Percentiles rank a stretch among this genome's conserved stretches.
These are phyloP conservation scores for Apiospora hydei DNA, from an alignment of 2,329 filamentous ascomycete species.

Conservation along the genomic window DNA sequence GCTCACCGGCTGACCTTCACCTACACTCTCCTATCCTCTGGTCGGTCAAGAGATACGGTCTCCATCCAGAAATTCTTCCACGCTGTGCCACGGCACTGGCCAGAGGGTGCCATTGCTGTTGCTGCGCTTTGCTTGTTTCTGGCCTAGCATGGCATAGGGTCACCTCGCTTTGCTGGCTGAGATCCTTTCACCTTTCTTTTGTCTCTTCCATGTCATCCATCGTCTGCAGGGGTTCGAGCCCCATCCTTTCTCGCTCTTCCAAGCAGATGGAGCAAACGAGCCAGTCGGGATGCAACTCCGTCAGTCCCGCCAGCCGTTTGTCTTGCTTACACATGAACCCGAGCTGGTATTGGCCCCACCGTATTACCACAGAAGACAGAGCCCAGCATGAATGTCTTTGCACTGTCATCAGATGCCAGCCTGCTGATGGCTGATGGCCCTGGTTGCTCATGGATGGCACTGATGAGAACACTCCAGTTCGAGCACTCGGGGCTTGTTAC, in stretches of 20 bases:
- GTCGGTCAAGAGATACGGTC: conserved; percentile 16
- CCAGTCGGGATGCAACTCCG: conserved; percentile 15
- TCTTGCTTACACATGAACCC: conserved; percentile 1
- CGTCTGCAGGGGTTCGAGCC: conserved; percentile 5
- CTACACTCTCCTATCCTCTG: conserved; percentile 2
- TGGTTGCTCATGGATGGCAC: not conserved
- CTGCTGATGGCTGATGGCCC: not conserved
- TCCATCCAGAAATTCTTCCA: conserved; percentile 4
- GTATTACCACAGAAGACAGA: not conserved
- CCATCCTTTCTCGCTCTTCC: not conserved
- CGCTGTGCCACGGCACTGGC: conserved; percentile 15
- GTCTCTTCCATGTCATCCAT: conserved; percentile 11
- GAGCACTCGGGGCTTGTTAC: not conserved
- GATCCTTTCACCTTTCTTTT: not conserved
- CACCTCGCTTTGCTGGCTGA: conserved; percentile 11
- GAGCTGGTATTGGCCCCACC: conserved; percentile 4
- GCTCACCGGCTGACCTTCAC: not conserved
- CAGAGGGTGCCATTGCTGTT: not conserved
- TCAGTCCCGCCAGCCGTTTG: conserved; percentile 18
- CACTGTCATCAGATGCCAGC: not conserved
- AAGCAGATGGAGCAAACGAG: conserved; percentile 1
- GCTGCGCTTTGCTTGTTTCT: not conserved
- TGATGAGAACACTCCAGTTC: not conserved
- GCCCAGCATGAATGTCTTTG: not conserved
- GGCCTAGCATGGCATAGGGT: not conserved